Conservation (phyloP, 352 stramenopile species). For the Phytophthora pini region DNA sequence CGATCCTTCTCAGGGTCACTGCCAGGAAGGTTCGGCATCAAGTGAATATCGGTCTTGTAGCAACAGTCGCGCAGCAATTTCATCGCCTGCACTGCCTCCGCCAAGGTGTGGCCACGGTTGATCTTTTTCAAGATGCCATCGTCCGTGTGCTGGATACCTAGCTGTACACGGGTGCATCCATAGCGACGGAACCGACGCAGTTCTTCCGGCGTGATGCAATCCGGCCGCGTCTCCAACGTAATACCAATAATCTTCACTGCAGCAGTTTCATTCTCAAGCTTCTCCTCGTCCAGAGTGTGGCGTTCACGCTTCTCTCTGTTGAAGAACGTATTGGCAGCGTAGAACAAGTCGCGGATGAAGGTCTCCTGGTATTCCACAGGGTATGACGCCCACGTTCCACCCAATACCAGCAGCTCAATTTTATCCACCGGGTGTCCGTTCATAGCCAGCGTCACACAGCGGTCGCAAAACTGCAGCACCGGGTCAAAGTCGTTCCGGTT, state of each 20-base stretch:
- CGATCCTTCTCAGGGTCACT: conserved; percentile 84
- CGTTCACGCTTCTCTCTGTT: conserved; percentile 72
- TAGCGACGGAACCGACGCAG: conserved; percentile 84
- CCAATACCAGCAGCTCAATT: conserved; percentile 92
- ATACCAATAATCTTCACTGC: conserved; percentile 92
- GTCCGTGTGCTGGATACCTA: conserved; percentile 94
- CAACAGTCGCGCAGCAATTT: conserved; percentile 92
- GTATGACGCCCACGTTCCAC: conserved; percentile 94
- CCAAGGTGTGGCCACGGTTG: conserved; percentile 86
- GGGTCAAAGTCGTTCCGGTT: conserved; percentile 93
- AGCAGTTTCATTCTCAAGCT: conserved; percentile 87
- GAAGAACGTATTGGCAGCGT: conserved; percentile 93
- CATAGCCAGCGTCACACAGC: conserved; percentile 89
- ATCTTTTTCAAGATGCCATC: conserved; percentile 92
- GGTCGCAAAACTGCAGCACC: conserved; percentile 92
- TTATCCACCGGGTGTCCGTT: conserved; percentile 94
- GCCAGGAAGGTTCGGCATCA: conserved; percentile 94
- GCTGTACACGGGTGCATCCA: conserved; percentile 88
- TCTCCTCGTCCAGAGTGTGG: conserved; percentile 86
- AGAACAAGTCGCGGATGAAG: conserved; percentile 94
- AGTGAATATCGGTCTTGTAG: conserved; percentile 94
- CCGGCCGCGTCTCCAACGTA: conserved; percentile 89
- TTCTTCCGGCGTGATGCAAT: conserved; percentile 92
- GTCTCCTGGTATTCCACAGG: conserved; percentile 90
- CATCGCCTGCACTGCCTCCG: conserved; percentile 77